These are phyloP conservation scores for Cystoisospora suis DNA, from an alignment of 169 alveolate genomes.

Conservation along the genomic window DNA sequence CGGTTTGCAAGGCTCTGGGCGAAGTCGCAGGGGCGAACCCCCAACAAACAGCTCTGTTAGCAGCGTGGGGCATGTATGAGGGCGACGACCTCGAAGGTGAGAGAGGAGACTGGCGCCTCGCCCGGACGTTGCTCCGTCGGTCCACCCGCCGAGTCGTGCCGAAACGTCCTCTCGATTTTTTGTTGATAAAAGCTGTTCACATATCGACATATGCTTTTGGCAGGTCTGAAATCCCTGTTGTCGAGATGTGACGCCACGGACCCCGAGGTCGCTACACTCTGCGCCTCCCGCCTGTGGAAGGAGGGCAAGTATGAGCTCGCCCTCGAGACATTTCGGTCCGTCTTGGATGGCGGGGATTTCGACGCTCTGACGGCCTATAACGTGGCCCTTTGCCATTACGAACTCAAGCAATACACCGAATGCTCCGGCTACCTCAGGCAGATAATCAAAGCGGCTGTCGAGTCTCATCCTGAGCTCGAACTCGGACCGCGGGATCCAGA, in stretches of 20 bases:
- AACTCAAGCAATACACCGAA: not conserved
- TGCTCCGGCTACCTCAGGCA: not conserved
- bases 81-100: too few species aligned
- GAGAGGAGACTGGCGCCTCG: too few species aligned
- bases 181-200: too few species aligned
- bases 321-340: not conserved
- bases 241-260: not conserved
- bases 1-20: too few species aligned
- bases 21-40: too few species aligned
- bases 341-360: not conserved
- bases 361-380: not conserved
- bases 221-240: not conserved
- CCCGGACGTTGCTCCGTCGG: too few species aligned
- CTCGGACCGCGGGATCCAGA: not conserved
- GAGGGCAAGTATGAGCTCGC: not conserved
- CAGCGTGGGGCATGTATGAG: too few species aligned
- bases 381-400: constrained; percentile 14
- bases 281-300: not conserved
- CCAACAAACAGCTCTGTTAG: too few species aligned
- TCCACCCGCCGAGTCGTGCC: too few species aligned
- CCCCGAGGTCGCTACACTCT: not conserved
- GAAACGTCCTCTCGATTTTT: too few species aligned
- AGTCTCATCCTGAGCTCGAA: not conserved
- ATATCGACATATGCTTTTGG: too few species aligned
- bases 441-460: not conserved